Conservation (phyloP, 495 filamentous ascomycete genomes). For the Pseudevernia furfuracea region DNA sequence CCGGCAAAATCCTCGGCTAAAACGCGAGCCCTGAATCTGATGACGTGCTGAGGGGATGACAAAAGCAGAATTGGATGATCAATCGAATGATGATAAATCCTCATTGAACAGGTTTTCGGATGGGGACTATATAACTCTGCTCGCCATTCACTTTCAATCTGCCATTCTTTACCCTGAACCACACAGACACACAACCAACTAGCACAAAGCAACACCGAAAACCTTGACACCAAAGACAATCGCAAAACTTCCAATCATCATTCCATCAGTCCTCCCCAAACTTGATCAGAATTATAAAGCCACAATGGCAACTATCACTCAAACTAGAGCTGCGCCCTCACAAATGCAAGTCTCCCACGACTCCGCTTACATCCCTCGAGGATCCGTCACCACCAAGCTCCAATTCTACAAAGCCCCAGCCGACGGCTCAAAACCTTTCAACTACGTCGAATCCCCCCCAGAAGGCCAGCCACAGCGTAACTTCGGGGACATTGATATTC, state of each 20-base stretch:
- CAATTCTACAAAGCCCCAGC: constrained; percentile 61
- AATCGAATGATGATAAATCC: constrained; percentile 6
- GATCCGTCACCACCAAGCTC: constrained; percentile 55
- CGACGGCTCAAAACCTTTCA: constrained; percentile 57
- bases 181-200: background rate
- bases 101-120: background rate
- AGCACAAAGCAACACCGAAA: background rate
- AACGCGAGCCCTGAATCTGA: background rate
- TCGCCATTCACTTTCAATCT: background rate
- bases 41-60: constrained; percentile 19
- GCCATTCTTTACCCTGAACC: background rate
- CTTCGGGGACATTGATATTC: constrained; percentile 38
- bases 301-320: constrained; percentile 25
- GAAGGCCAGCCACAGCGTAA: constrained; percentile 55
- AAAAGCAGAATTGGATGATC: constrained; percentile 9
- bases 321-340: constrained; percentile 19
- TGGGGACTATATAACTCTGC: constrained; percentile 8
- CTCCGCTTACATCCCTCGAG: constrained; percentile 48
- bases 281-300: background rate
- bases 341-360: constrained; percentile 13
- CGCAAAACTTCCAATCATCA: background rate
- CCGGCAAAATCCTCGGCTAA: constrained; percentile 6
- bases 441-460: constrained; percentile 61
- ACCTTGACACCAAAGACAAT: background rate
- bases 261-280: background rate